phyloP scores from a whole-genome alignment of 257 asterid genomes.

The Petrea volubilis region DNA sequence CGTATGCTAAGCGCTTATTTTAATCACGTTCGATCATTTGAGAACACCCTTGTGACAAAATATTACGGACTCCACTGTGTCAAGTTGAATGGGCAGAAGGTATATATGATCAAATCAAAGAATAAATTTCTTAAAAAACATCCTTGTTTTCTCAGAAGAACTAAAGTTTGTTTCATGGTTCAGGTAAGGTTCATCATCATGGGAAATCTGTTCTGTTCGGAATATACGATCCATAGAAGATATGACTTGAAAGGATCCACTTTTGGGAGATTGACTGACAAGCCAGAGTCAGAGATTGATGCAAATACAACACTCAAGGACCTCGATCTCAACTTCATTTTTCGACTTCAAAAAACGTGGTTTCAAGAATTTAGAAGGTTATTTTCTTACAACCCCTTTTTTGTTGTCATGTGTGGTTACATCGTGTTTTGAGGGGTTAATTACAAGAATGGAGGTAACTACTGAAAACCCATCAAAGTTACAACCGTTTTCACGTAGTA shows the following conservation, averaged over 20 bases:
- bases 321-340: slow-evolving; percentile 84
- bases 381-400: background rate
- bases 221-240: slow-evolving; percentile 68
- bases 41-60: slow-evolving; percentile 63
- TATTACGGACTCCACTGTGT: slow-evolving; percentile 71
- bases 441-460: no score
- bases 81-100: slow-evolving; percentile 75
- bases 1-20: slow-evolving; percentile 69
- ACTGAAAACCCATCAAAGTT: no score
- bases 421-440: no score
- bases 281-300: slow-evolving; percentile 86
- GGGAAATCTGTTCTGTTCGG: slow-evolving; percentile 85
- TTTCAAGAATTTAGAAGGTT: slow-evolving; percentile 85
- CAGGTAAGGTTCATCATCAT: slow-evolving; percentile 89
- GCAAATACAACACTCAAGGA: slow-evolving; percentile 90
- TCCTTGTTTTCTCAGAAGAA: background rate
- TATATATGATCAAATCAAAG: slow-evolving; percentile 19
- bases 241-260: slow-evolving; percentile 95
- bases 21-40: slow-evolving; percentile 60
- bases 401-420: background rate
- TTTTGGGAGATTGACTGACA: slow-evolving; percentile 82
- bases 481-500: no score
- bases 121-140: no score
- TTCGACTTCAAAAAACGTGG: slow-evolving; percentile 81
- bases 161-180: slow-evolving; percentile 13